A percentile compares a stretch with the other conserved stretches of the same genome.
Evolutionary conservation across 371 early-diverging fungal species (phyloP).

Genomic region (Syncephalastrum sp.): DNA sequence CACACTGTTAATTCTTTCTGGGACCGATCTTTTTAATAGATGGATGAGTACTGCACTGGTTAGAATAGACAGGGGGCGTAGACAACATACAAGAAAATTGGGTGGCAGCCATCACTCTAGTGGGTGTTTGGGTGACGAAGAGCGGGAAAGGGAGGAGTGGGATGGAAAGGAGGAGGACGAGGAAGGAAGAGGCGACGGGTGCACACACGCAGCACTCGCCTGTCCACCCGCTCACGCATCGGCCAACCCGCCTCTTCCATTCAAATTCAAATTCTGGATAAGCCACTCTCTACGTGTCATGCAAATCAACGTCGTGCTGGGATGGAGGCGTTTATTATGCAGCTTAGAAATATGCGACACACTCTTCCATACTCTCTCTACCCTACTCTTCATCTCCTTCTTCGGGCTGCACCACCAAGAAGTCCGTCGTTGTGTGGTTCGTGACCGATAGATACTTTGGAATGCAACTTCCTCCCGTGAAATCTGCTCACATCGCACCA

Average conservation of each 20-base stretch:
- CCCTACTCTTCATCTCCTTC: slow-evolving; percentile 3
- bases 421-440: slow-evolving; percentile 24
- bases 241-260: neutral
- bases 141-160: slow-evolving; percentile 4
- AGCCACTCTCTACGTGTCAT: no score
- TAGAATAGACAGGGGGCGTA: neutral
- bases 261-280: neutral
- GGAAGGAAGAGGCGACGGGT: slow-evolving; percentile 1
- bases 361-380: neutral
- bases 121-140: neutral
- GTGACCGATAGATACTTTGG: slow-evolving; percentile 23
- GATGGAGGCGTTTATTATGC: no score
- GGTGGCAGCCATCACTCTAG: slow-evolving; percentile 19
- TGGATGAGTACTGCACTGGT: neutral
- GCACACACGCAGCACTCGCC: neutral
- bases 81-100: slow-evolving; percentile 55
- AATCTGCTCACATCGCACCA: neutral
- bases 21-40: slow-evolving; percentile 53
- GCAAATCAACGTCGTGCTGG: no score
- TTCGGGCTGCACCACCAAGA: slow-evolving; percentile 26
- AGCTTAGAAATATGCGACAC: no score
- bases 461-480: slow-evolving; percentile 25
- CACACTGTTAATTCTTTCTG: slow-evolving; percentile 65
- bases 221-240: no score
- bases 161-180: neutral